Evolutionary conservation across 2,329 filamentous ascomycete species (phyloP).

Genomic region (Colletotrichum horii): DNA sequence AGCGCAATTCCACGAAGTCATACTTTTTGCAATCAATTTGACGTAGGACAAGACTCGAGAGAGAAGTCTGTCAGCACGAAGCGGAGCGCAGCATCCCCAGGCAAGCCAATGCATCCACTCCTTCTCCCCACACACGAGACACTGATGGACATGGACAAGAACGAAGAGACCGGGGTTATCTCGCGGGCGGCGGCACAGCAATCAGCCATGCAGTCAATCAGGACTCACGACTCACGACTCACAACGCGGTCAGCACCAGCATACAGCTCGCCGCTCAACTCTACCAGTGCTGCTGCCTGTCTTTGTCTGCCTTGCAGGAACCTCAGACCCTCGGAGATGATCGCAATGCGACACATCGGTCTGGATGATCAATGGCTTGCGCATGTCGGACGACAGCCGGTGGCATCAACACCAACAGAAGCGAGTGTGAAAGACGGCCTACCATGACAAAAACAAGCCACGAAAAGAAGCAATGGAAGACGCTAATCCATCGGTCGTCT

Average conservation of each 20-base stretch:
- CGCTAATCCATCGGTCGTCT: slow-evolving; percentile 7
- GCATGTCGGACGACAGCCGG: no score
- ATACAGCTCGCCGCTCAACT: neutral
- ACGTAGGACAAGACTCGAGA: slow-evolving; percentile 1
- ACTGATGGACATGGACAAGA: neutral
- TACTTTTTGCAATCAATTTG: neutral
- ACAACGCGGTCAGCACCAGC: neutral
- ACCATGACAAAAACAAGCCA: neutral
- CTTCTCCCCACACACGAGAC: neutral
- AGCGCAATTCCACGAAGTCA: neutral
- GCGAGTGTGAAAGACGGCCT: neutral
- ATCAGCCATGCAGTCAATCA: neutral
- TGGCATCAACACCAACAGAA: neutral
- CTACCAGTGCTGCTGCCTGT: neutral
- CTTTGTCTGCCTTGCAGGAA: neutral
- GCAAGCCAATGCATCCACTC: neutral
- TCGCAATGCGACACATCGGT: neutral
- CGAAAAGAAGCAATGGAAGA: slow-evolving; percentile 17
- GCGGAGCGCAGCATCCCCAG: neutral
- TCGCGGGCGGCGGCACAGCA: neutral
- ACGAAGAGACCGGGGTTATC: neutral
- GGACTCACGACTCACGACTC: neutral
- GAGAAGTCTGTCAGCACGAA: neutral
- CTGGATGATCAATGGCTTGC: neutral
- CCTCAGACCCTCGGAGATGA: neutral